Percentiles rank a stretch among this genome's conserved stretches.
Conservation (phyloP, 2,329 filamentous ascomycete genomes). For the Aspergillus tubingensis region DNA sequence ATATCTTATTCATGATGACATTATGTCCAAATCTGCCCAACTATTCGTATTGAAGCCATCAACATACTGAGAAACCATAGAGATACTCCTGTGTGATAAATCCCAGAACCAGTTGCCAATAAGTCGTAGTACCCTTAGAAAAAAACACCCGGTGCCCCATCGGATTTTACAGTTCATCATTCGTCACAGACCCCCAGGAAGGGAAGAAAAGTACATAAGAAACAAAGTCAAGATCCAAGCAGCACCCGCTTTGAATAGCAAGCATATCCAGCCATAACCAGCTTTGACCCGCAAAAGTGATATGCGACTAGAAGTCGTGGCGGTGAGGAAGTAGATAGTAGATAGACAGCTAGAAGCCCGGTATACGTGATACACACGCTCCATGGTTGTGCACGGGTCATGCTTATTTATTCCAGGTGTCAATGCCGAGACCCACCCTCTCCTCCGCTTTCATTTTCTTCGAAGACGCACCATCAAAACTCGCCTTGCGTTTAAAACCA, state of each 20-base stretch:
- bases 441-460: conserved; percentile 56
- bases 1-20: not conserved
- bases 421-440: conserved; percentile 60
- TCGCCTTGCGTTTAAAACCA: conserved; percentile 44
- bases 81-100: not conserved
- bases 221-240: conserved; percentile 2
- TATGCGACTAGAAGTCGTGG: not conserved
- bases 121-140: conserved; percentile 1
- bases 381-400: conserved; percentile 28
- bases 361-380: not conserved
- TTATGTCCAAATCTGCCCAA: not conserved
- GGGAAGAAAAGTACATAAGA: conserved; percentile 2
- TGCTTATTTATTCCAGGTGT: conserved; percentile 36
- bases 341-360: not conserved
- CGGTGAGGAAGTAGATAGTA: not conserved
- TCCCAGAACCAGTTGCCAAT: conserved; percentile 1
- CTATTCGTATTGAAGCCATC: not conserved
- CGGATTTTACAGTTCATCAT: conserved; percentile 18
- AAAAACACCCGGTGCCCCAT: conserved; percentile 22
- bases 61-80: not conserved
- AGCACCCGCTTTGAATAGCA: not conserved
- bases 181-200: conserved; percentile 17
- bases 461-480: conserved; percentile 37
- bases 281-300: not conserved
- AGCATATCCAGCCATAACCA: not conserved